Conservation (phyloP, 352 stramenopile genomes). For the Plasmopara viticola region DNA sequence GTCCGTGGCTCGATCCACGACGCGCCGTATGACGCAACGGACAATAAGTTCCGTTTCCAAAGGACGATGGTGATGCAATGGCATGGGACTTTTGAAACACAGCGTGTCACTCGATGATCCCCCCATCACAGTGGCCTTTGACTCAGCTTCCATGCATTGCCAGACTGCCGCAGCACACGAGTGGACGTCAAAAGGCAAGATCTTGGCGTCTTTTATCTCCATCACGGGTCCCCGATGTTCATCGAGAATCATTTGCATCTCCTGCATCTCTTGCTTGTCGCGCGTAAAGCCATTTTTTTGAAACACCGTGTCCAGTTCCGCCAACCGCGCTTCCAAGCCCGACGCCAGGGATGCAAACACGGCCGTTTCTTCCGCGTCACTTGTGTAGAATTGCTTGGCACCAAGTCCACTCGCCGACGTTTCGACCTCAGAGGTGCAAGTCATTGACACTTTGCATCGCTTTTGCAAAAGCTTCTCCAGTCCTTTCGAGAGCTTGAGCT, state of each 20-base stretch:
- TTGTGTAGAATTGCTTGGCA: conserved; percentile 22
- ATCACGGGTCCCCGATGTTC: conserved; percentile 37
- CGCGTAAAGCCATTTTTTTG: conserved; percentile 29
- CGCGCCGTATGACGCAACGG: conserved; percentile 35
- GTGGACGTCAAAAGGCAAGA: conserved; percentile 42
- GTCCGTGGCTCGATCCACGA: conserved; percentile 22
- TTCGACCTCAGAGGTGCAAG: conserved; percentile 17
- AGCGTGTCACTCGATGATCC: conserved; percentile 26
- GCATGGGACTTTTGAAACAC: conserved; percentile 33
- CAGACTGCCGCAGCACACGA: conserved; percentile 29
- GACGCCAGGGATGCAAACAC: conserved; percentile 32
- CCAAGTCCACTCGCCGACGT: conserved; percentile 15
- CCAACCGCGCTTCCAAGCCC: conserved; percentile 26
- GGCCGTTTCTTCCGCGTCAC: conserved; percentile 28
- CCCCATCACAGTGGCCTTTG: conserved; percentile 21
- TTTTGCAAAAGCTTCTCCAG: conserved; percentile 54
- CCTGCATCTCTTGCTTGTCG: conserved; percentile 40
- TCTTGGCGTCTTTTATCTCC: conserved; percentile 45
- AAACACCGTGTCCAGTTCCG: conserved; percentile 37
- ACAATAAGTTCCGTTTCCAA: conserved; percentile 31
- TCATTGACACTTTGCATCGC: conserved; percentile 39
- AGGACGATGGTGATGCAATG: conserved; percentile 31
- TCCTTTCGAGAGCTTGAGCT: conserved; percentile 50
- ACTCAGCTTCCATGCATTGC: conserved; percentile 31
- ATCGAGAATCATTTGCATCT: conserved; percentile 48